Conservation (phyloP, 75 land plant genomes). For the Cryptomeria japonica region DNA sequence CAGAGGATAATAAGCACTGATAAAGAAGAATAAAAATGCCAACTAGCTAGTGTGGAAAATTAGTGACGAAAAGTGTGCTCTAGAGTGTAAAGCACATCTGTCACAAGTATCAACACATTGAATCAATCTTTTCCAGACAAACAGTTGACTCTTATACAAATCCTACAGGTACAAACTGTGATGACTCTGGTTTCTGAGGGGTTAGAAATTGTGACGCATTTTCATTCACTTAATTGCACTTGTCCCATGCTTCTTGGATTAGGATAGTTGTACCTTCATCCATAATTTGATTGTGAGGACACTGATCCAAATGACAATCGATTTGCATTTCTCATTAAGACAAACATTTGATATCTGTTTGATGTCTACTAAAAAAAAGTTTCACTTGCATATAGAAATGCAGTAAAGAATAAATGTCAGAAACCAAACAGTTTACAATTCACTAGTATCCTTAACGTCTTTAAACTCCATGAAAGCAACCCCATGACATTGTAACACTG, state of each 20-base stretch:
- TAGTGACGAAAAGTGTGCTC: not conserved
- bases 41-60: not conserved
- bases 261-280: not conserved
- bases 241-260: not conserved
- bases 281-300: not conserved
- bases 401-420: not conserved
- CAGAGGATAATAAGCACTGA: not conserved
- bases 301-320: not conserved
- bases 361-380: not conserved
- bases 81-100: not conserved
- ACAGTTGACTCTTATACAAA: not conserved
- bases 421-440: not conserved
- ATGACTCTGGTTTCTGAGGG: not conserved
- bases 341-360: not conserved
- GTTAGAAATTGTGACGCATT: not conserved
- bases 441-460: not conserved
- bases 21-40: slow-evolving; percentile 1
- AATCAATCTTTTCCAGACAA: not conserved
- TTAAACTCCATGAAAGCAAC: not conserved
- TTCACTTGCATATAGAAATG: not conserved
- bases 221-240: not conserved
- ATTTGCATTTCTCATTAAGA: not conserved
- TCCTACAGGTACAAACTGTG: not conserved
- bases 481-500: not conserved
- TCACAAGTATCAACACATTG: not conserved